phyloP scores from a whole-genome alignment of 2,329 filamentous ascomycete genomes.

The Emericellopsis cladophorae region DNA sequence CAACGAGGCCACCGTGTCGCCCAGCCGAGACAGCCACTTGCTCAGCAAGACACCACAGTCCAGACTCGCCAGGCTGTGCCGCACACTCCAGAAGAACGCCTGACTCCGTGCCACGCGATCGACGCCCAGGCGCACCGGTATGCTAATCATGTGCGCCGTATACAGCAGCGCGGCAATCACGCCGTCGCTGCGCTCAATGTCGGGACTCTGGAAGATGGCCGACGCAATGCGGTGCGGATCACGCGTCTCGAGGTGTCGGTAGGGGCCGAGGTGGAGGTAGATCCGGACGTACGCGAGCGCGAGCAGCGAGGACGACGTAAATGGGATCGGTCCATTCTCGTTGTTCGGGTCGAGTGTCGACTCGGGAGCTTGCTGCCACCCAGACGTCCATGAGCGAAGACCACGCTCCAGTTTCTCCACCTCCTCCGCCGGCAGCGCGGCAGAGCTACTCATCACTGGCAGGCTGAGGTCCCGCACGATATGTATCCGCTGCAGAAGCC shows the following conservation, averaged over 20 bases:
- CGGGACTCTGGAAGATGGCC: conserved; percentile 21
- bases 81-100: conserved; percentile 42
- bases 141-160: conserved; percentile 39
- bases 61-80: conserved; percentile 40
- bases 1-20: conserved; percentile 5
- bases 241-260: conserved; percentile 27
- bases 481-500: conserved; percentile 22
- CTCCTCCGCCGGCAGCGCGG: conserved; percentile 18
- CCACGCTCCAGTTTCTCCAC: conserved; percentile 22
- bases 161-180: conserved; percentile 36
- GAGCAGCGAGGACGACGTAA: conserved; percentile 31
- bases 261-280: conserved; percentile 29
- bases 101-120: conserved; percentile 41
- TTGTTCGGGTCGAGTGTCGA: conserved; percentile 25
- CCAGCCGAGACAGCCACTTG: conserved; percentile 29
- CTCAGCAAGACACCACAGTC: conserved; percentile 41
- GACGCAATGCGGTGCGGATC: conserved; percentile 25
- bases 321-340: conserved; percentile 24
- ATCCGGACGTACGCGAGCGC: conserved; percentile 32
- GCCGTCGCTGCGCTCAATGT: conserved; percentile 32
- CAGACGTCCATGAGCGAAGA: conserved; percentile 21
- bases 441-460: conserved; percentile 17
- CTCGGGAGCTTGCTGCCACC: conserved; percentile 24
- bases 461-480: conserved; percentile 22
- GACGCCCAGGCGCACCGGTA: conserved; percentile 40